Percentiles rank a stretch among this genome's conserved stretches.
These are phyloP conservation scores for Brassica carinata DNA, from an alignment of 345 rosid species.

Conservation along the genomic window DNA sequence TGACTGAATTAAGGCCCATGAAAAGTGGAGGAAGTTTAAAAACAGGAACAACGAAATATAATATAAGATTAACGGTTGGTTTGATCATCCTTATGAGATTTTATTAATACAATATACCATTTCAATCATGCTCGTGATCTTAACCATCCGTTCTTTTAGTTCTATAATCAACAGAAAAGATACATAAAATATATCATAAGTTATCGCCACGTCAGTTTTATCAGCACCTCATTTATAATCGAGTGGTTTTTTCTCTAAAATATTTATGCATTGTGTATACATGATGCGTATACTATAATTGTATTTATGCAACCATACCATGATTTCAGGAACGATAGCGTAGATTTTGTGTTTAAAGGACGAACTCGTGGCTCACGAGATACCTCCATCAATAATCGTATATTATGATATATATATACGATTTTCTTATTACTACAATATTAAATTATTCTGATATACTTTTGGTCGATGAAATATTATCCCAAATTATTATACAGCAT, in stretches of 20 bases:
- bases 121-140: constrained; percentile 36
- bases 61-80: constrained; percentile 36
- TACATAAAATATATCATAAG: constrained; percentile 24
- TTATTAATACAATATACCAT: not conserved
- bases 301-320: constrained; percentile 8
- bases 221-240: constrained; percentile 32
- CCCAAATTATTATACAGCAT: too few species aligned
- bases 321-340: constrained; percentile 12
- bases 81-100: constrained; percentile 32
- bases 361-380: constrained; percentile 29
- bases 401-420: not conserved
- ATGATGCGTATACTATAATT: constrained; percentile 23
- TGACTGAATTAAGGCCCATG: constrained; percentile 33
- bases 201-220: constrained; percentile 43
- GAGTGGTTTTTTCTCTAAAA: constrained; percentile 15
- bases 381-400: constrained; percentile 10
- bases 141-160: constrained; percentile 26
- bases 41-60: constrained; percentile 1
- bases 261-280: constrained; percentile 17
- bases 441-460: not conserved
- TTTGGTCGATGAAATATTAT: too few species aligned
- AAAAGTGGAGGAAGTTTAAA: constrained; percentile 12
- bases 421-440: not conserved
- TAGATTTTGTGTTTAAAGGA: constrained; percentile 22
- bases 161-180: constrained; percentile 20